phyloP scores from a whole-genome alignment of 2,329 filamentous ascomycete genomes.

The Arthrobotrys conoides region DNA sequence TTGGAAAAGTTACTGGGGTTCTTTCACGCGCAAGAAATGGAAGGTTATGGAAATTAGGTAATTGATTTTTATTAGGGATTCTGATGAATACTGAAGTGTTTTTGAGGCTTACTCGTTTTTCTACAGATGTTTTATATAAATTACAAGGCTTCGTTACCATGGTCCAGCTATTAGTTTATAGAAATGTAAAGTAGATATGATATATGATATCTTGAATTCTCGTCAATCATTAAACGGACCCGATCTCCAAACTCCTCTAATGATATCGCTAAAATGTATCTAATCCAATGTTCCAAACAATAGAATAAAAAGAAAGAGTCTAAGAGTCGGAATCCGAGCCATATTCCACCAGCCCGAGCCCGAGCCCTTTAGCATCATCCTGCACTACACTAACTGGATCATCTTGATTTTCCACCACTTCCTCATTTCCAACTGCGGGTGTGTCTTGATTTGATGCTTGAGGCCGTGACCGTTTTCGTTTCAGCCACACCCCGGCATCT shows the following conservation, averaged over 20 bases:
- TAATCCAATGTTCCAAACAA: not conserved
- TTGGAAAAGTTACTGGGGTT: not conserved
- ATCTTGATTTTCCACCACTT: not conserved
- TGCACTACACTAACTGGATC: not conserved
- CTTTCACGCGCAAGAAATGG: not conserved
- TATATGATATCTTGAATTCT: not conserved
- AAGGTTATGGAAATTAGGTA: not conserved
- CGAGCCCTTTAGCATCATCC: conserved; percentile 32
- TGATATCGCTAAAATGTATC: conserved; percentile 21
- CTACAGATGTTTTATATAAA: too few species aligned
- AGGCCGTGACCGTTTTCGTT: conserved; percentile 39
- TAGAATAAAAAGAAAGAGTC: not conserved
- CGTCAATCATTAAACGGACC: not conserved
- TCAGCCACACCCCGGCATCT: conserved; percentile 47
- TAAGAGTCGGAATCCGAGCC: conserved; percentile 60
- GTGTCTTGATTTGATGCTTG: conserved; percentile 1
- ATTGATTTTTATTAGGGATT: too few species aligned
- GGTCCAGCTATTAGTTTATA: too few species aligned
- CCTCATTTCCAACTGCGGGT: not conserved
- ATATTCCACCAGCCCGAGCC: conserved; percentile 61
- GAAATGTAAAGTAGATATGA: too few species aligned
- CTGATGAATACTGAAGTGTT: too few species aligned
- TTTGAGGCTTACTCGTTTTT: too few species aligned
- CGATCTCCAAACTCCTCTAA: conserved; percentile 7
- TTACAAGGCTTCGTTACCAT: too few species aligned